These are phyloP conservation scores for Herpotrichia juniperi DNA, from an alignment of 2,329 filamentous ascomycete species.

Conservation along the genomic window DNA sequence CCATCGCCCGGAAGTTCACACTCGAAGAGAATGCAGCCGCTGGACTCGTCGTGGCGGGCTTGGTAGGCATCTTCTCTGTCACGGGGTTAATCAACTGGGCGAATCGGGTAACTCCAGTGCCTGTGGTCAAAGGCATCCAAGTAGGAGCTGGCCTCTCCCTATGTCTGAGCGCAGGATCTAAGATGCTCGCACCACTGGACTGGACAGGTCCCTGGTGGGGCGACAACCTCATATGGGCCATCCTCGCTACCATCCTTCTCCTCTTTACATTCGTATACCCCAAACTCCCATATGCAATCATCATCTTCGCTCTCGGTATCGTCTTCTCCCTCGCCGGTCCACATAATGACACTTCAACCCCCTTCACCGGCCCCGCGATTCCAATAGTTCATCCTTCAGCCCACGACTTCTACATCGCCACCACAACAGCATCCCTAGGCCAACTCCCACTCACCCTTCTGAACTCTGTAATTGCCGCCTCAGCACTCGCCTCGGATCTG, in stretches of 20 bases:
- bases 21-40: slow-evolving; percentile 78
- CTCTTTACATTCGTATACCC: slow-evolving; percentile 69
- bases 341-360: slow-evolving; percentile 12
- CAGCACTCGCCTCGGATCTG: slow-evolving; percentile 77
- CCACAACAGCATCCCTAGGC: slow-evolving; percentile 73
- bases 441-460: slow-evolving; percentile 91
- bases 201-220: slow-evolving; percentile 71
- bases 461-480: slow-evolving; percentile 90
- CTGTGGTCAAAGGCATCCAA: slow-evolving; percentile 94
- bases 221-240: slow-evolving; percentile 80
- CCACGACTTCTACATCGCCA: slow-evolving; percentile 58
- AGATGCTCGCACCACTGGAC: slow-evolving; percentile 69
- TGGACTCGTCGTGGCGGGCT: slow-evolving; percentile 76
- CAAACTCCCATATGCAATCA: slow-evolving; percentile 77
- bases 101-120: slow-evolving; percentile 76
- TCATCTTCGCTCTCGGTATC: slow-evolving; percentile 72
- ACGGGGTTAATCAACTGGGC: slow-evolving; percentile 81
- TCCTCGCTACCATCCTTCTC: slow-evolving; percentile 75
- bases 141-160: slow-evolving; percentile 87
- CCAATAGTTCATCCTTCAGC: slow-evolving; percentile 56
- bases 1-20: slow-evolving; percentile 73
- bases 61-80: slow-evolving; percentile 76
- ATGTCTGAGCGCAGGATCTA: slow-evolving; percentile 73
- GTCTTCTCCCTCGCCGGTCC: slow-evolving; percentile 62
- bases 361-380: slow-evolving; percentile 58